Base-by-base conservation (phyloP, 495 filamentous ascomycete genomes). In the Xylaria sp. region DNA sequence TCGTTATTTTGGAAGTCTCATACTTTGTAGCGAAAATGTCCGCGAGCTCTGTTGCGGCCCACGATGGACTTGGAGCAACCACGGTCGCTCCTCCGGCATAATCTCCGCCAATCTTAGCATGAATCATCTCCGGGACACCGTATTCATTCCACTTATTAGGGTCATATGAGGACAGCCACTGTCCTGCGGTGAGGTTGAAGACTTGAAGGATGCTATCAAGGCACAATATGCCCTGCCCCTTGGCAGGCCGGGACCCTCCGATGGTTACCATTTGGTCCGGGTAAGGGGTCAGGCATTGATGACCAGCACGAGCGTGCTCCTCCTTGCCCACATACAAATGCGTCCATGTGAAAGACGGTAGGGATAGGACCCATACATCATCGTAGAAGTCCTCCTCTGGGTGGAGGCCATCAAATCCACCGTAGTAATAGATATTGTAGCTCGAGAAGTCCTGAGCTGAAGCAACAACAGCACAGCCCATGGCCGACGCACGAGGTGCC, bases 271-370 rank as follows among this genome's bases (percentile, higher is more conserved):
- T 92, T 73, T 92, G 88, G 73, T 93, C 89, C 3, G 91, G 90
- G 71, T 92, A 93, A 0, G 90, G 86, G 77, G 83, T 89, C 44
- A 90, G 80, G 72, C 91, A 93, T 73, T 86, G 83, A 74, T 93
- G 92, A 0, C 85, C 85, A 24, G 83, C 88, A 43, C 92, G 87
- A 14, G 80, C 88, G 67, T 88, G 88, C 14, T 61, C 73, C 4
- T 61, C 53, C 0, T 68, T 80, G 5, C 90, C 87, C 0, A 76
- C 78, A 41, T 85, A 84, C 15, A 90, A 83, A 73, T 88, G 87
- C 44, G 87, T 87, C 93, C 93, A 95, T n/a, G 81, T 88, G 78
- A 95, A 95, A 0, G 91, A 89, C 0, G 93, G 93, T 19, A 95
- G 76, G 0, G 92, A 93, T 33, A 95, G 76, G 15, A 94, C 86